Conservation (phyloP, 768 basidiomycete genomes). For the Clitopilus hobsonii region DNA sequence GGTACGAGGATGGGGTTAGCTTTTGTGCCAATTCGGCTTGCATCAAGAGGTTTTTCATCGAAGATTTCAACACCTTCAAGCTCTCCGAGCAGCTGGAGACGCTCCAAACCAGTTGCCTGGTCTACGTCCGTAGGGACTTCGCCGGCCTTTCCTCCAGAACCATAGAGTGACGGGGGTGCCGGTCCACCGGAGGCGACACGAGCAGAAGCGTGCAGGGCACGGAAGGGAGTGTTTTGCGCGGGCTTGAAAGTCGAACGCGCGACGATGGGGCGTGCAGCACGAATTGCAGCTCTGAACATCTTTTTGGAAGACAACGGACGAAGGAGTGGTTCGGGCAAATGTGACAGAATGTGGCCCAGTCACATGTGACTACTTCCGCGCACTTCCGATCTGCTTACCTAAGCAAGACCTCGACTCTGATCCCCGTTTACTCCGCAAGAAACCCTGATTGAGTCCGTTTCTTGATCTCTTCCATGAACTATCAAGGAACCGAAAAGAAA, state of each 20-base stretch:
- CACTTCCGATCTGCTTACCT: background rate
- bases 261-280: constrained; percentile 39
- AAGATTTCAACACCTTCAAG: constrained; percentile 87
- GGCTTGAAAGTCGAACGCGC: constrained; percentile 32
- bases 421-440: background rate
- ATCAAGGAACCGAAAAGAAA: background rate
- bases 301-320: constrained; percentile 11
- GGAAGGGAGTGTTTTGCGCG: constrained; percentile 28
- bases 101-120: constrained; percentile 95
- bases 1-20: constrained; percentile 83
- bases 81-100: constrained; percentile 87
- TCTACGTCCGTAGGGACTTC: constrained; percentile 79
- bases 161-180: constrained; percentile 62
- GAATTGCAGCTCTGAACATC: constrained; percentile 43
- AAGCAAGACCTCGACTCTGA: background rate
- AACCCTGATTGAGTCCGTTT: background rate
- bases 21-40: constrained; percentile 84
- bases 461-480: background rate
- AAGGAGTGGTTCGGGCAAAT: constrained; percentile 1
- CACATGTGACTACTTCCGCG: constrained; percentile 6
- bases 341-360: constrained; percentile 8
- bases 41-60: constrained; percentile 79
- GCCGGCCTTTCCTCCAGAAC: constrained; percentile 67
- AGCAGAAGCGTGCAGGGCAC: constrained; percentile 57
- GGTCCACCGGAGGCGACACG: constrained; percentile 51